A percentile compares a stretch with the other conserved stretches of the same genome.
Conservation (phyloP, 2,329 filamentous ascomycete species). For the Sclerotinia nivalis region DNA sequence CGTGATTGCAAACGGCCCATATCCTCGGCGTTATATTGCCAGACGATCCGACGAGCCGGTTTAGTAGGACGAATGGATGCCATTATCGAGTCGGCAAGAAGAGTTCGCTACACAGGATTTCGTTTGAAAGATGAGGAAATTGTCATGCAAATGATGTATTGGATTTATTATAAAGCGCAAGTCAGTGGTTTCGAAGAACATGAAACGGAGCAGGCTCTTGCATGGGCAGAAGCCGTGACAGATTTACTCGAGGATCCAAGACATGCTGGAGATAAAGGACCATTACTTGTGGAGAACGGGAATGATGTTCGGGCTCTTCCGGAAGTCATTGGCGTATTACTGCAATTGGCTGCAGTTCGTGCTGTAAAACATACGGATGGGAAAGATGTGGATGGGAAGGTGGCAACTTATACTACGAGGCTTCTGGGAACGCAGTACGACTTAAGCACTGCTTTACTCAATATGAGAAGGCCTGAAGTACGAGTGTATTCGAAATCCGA, state of each 20-base stretch:
- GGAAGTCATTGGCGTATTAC: slow-evolving; percentile 45
- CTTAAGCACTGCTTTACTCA: slow-evolving; percentile 10
- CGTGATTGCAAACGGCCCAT: slow-evolving; percentile 24
- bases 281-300: not conserved
- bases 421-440: slow-evolving; percentile 28
- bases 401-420: slow-evolving; percentile 44
- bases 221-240: slow-evolving; percentile 38
- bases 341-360: slow-evolving; percentile 49
- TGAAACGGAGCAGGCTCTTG: slow-evolving; percentile 37
- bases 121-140: slow-evolving; percentile 28
- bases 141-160: slow-evolving; percentile 30
- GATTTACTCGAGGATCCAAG: slow-evolving; percentile 37
- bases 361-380: slow-evolving; percentile 43
- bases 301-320: slow-evolving; percentile 45
- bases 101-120: slow-evolving; percentile 37
- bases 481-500: not conserved
- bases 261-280: slow-evolving; percentile 29
- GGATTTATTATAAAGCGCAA: slow-evolving; percentile 33
- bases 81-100: slow-evolving; percentile 38
- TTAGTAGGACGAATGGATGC: slow-evolving; percentile 33
- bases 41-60: slow-evolving; percentile 29
- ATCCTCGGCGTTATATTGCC: not conserved
- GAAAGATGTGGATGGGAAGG: slow-evolving; percentile 45
- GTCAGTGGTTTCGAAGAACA: slow-evolving; percentile 30
- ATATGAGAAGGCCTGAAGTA: slow-evolving; percentile 4